Base-by-base conservation (phyloP, 129 eudicot species). In the Saposhnikovia divaricata region DNA sequence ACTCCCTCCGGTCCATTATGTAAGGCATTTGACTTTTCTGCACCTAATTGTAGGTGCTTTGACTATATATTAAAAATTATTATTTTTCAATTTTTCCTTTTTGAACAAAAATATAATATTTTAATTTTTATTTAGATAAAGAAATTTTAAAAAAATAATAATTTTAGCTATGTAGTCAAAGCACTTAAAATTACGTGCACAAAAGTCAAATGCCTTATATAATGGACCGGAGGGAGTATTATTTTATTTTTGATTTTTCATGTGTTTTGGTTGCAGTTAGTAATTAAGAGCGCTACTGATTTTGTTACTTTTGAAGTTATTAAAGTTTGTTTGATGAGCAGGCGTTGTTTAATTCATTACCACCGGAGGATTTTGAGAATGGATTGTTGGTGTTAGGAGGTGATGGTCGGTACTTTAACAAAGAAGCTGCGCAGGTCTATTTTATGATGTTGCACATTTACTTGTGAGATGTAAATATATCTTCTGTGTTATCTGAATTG, bases 281-380 rank as follows among this genome's bases (percentile, higher is more conserved):
- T 13, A 23, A 18, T 72, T 42, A 4, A 21, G 9, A 10, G 27
- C 43, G 37, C 5, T 43, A 0, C 19, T 27, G 53, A 43, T 43
- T 74, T 74, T 10, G 13, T 43, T n/a, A 5, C 10, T 74, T 43
- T 44, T 70, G 45, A 72, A 10, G 57, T 28, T 59, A 13, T 31
- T 31, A 14, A 27, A 9, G 0, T 23, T 15, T 31, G 9, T 66
- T 66, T 15, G 21, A 75, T 79, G 71, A 78, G 13, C 57, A 95
- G 97, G 98, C 98, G 14, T 80, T 95, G 84, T 95, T 92, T 79
- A 88, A 92, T 87, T 95, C 98, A 18, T 84, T 95, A 88, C 98
- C 96, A 4, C 91, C 90, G 0, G 98, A 90, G 90, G 97, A 95
- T 85, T 95, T 79, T 80, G 80, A 86, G 83, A 83, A 88, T 79